These are phyloP conservation scores for Calonectria henricotiae DNA, from an alignment of 2,329 filamentous ascomycete species.

Conservation along the genomic window DNA sequence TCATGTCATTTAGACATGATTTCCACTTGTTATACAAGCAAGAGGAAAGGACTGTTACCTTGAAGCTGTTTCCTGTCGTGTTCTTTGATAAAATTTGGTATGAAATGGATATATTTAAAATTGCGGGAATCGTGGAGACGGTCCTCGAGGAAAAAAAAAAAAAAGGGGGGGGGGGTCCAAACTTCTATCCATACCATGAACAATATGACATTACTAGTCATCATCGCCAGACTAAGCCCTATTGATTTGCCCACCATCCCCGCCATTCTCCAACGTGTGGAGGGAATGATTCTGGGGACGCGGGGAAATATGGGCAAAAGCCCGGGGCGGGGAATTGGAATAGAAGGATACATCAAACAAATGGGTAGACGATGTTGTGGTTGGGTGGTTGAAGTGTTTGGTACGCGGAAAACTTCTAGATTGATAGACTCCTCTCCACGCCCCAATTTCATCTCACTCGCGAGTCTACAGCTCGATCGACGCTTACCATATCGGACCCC, in stretches of 20 bases:
- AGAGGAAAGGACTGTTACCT: neutral
- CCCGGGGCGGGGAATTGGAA: neutral
- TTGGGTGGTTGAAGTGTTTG: neutral
- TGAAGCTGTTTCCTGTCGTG: neutral
- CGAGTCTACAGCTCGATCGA: neutral
- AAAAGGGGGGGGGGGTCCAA: neutral
- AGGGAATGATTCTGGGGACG: neutral
- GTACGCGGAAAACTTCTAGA: slow-evolving; percentile 7
- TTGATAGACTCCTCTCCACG: neutral
- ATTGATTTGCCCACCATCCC: neutral
- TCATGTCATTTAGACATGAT: no score
- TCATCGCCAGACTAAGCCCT: no score
- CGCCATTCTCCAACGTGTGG: neutral
- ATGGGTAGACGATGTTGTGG: neutral
- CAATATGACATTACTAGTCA: neutral
- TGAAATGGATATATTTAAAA: neutral
- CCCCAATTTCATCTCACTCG: neutral
- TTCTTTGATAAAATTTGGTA: no score
- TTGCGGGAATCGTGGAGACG: neutral
- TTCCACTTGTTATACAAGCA: neutral
- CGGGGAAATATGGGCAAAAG: neutral
- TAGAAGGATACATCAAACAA: no score
- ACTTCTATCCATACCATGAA: neutral
- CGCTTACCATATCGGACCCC: neutral
- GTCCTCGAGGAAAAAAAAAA: neutral